These are phyloP conservation scores for Coemansia sp. DNA, from an alignment of 192 early-diverging fungal genomes.

Conservation along the genomic window DNA sequence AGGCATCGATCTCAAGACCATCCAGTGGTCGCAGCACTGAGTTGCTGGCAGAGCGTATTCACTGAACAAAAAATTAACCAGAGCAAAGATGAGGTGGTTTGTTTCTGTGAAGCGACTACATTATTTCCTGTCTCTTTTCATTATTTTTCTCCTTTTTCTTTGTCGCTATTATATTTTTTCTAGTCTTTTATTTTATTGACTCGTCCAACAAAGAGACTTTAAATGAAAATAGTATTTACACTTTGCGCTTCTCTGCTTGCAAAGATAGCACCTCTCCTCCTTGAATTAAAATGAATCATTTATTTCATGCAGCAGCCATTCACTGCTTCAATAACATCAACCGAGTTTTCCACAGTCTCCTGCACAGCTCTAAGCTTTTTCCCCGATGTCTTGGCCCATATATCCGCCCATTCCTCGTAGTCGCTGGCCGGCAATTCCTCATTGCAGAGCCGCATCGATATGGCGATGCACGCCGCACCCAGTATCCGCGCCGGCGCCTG, in stretches of 20 bases:
- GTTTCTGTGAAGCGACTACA: no score
- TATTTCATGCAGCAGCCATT: no score
- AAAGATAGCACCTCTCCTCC: no score
- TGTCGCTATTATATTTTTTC: no score
- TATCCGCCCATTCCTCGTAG: slow-evolving; percentile 26
- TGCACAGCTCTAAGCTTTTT: slow-evolving; percentile 8
- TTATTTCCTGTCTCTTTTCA: no score
- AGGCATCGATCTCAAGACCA: slow-evolving; percentile 86
- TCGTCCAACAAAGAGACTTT: no score
- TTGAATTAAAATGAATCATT: no score
- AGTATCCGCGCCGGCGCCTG: slow-evolving; percentile 17
- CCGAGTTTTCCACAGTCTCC: slow-evolving; percentile 10
- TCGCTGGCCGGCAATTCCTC: slow-evolving; percentile 24
- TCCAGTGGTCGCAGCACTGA: slow-evolving; percentile 88
- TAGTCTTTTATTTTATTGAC: neutral
- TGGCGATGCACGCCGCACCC: slow-evolving; percentile 24
- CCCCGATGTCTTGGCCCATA: slow-evolving; percentile 26
- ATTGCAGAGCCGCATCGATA: slow-evolving; percentile 7
- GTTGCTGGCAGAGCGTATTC: neutral
- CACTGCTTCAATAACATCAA: neutral
- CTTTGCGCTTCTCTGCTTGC: no score
- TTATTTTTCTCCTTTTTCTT: no score
- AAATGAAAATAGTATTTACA: no score
- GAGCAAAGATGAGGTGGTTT: neutral
- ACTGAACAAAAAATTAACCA: neutral